Evolutionary conservation across 306 rosid species (phyloP), one percentile per base, ranked within the genome.

Genomic region (Carpinus fangiana): DNA sequence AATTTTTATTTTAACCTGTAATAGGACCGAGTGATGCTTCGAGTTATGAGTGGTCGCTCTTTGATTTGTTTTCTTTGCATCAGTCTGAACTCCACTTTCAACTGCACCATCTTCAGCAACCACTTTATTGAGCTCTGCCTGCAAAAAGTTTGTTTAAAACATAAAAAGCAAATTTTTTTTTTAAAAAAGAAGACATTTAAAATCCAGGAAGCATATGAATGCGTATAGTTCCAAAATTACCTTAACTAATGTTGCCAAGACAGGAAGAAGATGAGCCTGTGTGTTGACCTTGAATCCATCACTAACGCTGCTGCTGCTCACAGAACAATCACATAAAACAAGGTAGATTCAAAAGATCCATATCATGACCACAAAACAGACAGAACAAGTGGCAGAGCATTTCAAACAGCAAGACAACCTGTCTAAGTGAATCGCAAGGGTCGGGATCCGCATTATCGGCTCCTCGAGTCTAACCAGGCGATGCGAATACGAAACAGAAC

Each of bases 401-500:
- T 31, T 82, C 26, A 66, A 46, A 69, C 23, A 69, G 65, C 0
- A 73, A 78, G 76, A 66, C 59, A 67, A 93, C 98, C 88, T 93
- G 88, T 93, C 97, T 72, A 93, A 85, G 87, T 91, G 97, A 88
- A 93, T 93, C 23, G 98, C 98, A 79, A 93, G 84, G 77, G 97
- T 91, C 2, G 98, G 98, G 55, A 93, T 74, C 76, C 93, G 83
- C 93, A 91, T 89, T 78, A 91, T 93, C 38, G 97, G 96, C 64
- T 91, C 97, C 88, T 89, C 84, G 79, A 93, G 80, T 79, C 96
- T 83, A 68, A 91, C 88, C 76, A 93, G 97, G 48, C 53, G 83
- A 73, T 91, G 96, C 0, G 38, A 81, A 64, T 90, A 91, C 0
- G 86, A 87, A 75, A 70, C 78, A 80, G 87, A 82, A 38, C 86